Conservation (phyloP, 805 yeast species). For the Saccharomycopsis sp. region DNA sequence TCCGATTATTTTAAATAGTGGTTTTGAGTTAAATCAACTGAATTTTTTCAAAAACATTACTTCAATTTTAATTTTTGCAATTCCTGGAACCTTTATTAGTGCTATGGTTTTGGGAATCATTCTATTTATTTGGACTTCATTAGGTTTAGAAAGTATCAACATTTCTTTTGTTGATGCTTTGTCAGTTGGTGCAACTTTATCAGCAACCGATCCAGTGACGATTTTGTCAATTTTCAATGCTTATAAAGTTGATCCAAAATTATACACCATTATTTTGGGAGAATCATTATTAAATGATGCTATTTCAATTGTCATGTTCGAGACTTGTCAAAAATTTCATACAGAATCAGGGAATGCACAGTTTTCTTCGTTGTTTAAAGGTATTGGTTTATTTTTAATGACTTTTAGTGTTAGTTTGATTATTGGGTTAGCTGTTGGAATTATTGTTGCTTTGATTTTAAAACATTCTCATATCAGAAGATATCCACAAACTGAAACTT, state of each 20-base stretch:
- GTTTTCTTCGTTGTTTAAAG: slow-evolving; percentile 76
- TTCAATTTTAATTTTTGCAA: slow-evolving; percentile 85
- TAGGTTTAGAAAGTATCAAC: slow-evolving; percentile 81
- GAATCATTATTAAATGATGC: slow-evolving; percentile 95
- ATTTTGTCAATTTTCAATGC: slow-evolving; percentile 93
- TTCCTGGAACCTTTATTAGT: slow-evolving; percentile 92
- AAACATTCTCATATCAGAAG: slow-evolving; percentile 90
- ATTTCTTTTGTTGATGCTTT: slow-evolving; percentile 95
- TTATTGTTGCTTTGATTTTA: slow-evolving; percentile 77
- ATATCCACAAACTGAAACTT: slow-evolving; percentile 95
- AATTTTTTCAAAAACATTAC: slow-evolving; percentile 90
- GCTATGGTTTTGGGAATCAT: slow-evolving; percentile 87
- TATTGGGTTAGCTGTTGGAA: slow-evolving; percentile 82
- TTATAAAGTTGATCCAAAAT: slow-evolving; percentile 94
- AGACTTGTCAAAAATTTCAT: slow-evolving; percentile 93
- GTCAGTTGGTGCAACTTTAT: slow-evolving; percentile 94
- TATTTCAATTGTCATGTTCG: slow-evolving; percentile 97
- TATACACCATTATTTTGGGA: slow-evolving; percentile 94
- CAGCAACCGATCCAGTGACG: slow-evolving; percentile 98
- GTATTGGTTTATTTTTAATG: slow-evolving; percentile 86
- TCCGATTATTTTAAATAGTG: slow-evolving; percentile 92
- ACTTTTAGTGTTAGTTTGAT: slow-evolving; percentile 85
- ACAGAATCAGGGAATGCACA: slow-evolving; percentile 75
- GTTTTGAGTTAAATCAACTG: slow-evolving; percentile 92
- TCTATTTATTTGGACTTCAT: slow-evolving; percentile 77